Evolutionary conservation across 2,329 filamentous ascomycete genomes (phyloP), one percentile per base, ranked within the genome.

Genomic region (Ophiocordyceps camponoti-floridani): DNA sequence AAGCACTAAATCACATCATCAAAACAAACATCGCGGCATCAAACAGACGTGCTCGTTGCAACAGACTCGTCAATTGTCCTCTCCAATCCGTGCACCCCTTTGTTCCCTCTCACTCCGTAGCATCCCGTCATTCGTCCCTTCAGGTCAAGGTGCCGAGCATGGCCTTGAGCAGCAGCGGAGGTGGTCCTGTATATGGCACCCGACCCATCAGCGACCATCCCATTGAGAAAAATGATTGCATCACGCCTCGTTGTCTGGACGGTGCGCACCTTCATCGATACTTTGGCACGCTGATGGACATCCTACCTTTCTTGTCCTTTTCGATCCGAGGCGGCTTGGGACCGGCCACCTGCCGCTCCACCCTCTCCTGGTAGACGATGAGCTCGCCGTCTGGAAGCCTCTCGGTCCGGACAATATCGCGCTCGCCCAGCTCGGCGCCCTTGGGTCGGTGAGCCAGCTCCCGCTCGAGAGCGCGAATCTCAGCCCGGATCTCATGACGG

Each of bases 271-370:
- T 70, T 70, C 64, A 72, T 64, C 68, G 75, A 63, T 77, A 73
- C 67, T 79, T 77, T 57, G 82, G 83, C 63, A 84, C 75, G 68
- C 82, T 84, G 67, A 88, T 79, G 70, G 79, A 77, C 77, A 91
- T 79, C 83, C 81, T 91, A 93, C 88, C 87, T 87, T 84, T 91
- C 71, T 82, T 82, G 67, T 95, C 86, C 70, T 83, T 86, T 66
- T 86, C 83, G 55, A 94, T 77, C 53, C 82, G 71, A 50, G 83
- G 68, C 45, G 74, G 74, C 58, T 66, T 72, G 56, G 64, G 64
- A 43, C 67, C 65, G 54, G 72, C 69, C 50, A 72, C 66, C 44
- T 75, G 59, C 54, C 63, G 67, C 60, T 78, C 73, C 50, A 78
- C 61, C 53, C 68, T 59, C 52, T 79, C 71, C 62, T 77, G 70